Conservation (phyloP, 208 protist genomes). For the Angomonas desouzai region DNA sequence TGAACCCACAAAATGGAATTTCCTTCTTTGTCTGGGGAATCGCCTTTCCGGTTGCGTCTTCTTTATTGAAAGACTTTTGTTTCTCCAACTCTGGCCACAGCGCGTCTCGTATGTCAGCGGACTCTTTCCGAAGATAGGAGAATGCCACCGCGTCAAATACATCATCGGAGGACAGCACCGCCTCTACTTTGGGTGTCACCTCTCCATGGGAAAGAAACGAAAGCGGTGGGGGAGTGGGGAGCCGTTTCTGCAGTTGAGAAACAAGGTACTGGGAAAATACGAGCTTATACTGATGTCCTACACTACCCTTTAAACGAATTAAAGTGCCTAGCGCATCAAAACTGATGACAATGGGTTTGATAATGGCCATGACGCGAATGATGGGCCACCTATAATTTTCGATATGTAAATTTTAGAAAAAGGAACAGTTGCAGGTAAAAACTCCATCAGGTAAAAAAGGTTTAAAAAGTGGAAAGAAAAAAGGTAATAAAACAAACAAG, state of each 20-base stretch:
- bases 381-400: too few species aligned
- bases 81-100: neutral
- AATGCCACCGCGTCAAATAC: neutral
- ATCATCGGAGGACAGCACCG: neutral
- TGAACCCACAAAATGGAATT: conserved; percentile 2
- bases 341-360: conserved; percentile 33
- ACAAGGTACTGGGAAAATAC: conserved; percentile 42
- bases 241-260: conserved; percentile 18
- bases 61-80: neutral
- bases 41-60: neutral
- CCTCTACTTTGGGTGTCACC: neutral
- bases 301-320: conserved; percentile 36
- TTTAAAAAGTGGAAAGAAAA: neutral
- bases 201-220: neutral
- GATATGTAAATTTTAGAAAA: too few species aligned
- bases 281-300: conserved; percentile 56
- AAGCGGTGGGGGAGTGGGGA: neutral
- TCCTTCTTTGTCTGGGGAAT: neutral
- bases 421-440: too few species aligned
- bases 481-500: too few species aligned
- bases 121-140: neutral
- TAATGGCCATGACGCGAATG: neutral
- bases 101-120: neutral
- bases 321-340: conserved; percentile 68
- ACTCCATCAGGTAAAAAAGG: neutral